A percentile compares a stretch with the other conserved stretches of the same genome.
phyloP scores from a whole-genome alignment of 1,139 yeast species.

The Yamadazyma atlantica region DNA sequence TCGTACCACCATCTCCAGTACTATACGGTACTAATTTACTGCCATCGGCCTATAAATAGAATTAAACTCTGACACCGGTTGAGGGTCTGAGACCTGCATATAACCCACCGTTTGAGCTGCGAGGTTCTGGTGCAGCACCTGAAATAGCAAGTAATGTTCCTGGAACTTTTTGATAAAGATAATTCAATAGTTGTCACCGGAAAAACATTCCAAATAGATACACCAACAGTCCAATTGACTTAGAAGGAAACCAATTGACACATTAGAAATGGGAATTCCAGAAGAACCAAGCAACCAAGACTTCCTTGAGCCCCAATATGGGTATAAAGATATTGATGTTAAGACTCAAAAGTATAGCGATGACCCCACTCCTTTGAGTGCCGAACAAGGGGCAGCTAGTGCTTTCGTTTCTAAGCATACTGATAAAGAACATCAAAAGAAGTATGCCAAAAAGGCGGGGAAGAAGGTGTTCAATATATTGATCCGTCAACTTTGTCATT shows the following conservation, averaged over 20 bases:
- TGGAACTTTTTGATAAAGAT: too few species aligned
- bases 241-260: background rate
- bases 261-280: conserved; percentile 20
- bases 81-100: background rate
- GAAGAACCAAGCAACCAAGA: conserved; percentile 30
- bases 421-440: conserved; percentile 39
- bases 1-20: too few species aligned
- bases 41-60: too few species aligned
- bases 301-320: conserved; percentile 29
- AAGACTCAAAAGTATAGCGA: conserved; percentile 35
- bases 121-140: background rate
- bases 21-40: too few species aligned
- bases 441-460: conserved; percentile 34
- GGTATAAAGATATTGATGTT: conserved; percentile 30
- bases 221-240: background rate
- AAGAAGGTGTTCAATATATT: conserved; percentile 23
- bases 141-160: conserved; percentile 3
- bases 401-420: conserved; percentile 31
- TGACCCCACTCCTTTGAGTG: conserved; percentile 35
- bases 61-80: background rate
- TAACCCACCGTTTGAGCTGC: background rate
- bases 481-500: conserved; percentile 19
- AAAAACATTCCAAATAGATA: background rate
- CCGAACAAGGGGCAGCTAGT: conserved; percentile 26
- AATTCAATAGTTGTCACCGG: too few species aligned